Base-by-base conservation (phyloP, 768 basidiomycete genomes). In the Wakefieldia striispora region DNA sequence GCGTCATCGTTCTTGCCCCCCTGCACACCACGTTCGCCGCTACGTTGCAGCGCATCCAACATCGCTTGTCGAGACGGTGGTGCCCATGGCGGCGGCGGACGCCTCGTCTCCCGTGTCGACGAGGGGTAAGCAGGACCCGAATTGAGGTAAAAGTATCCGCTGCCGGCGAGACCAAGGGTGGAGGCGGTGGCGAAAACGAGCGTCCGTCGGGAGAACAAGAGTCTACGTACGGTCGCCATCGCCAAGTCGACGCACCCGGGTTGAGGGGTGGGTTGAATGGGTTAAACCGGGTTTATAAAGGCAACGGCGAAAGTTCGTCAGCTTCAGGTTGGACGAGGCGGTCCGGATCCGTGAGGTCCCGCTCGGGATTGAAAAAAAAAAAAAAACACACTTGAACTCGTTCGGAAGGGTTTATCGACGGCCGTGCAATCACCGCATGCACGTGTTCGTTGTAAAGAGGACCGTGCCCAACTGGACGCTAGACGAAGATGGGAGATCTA, bases 81-180 rank as follows among this genome's bases (percentile, higher is more conserved):
- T 0, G 83, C 83, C 89, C 89, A 91, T 71, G 82, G 75, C 2
- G 86, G 82, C 1, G 86, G 89, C 4, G 88, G 86, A 3, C 84
- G 71, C n/a, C 86, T 78, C 0, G 80, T 81, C 49, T 82, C 80
- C 44, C 77, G 76, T 0, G 83, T 86, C 3, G 86, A 80, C 0
- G 68, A 65, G 0, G 85, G 82, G 59, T 86, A 85, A 0, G 81
- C 72, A 11, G 85, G 84, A 0, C 87, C 86, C 3, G 87, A 88
- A 61, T 84, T 86, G 47, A 90, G 76, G 60, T 81, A 88, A 69
- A 76, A 82, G 70, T 86, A 86, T 3, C 84, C 81, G 12, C 80
- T 77, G 5, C 79, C 84, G 8, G 77, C 70, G 17, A 78, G 68
- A 14, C 82, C 63, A 35, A 73, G 64, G 9, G 83, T 78, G 3